Base-by-base conservation (phyloP, 1,284 basidiomycete genomes). In the Pterulicium gracile region DNA sequence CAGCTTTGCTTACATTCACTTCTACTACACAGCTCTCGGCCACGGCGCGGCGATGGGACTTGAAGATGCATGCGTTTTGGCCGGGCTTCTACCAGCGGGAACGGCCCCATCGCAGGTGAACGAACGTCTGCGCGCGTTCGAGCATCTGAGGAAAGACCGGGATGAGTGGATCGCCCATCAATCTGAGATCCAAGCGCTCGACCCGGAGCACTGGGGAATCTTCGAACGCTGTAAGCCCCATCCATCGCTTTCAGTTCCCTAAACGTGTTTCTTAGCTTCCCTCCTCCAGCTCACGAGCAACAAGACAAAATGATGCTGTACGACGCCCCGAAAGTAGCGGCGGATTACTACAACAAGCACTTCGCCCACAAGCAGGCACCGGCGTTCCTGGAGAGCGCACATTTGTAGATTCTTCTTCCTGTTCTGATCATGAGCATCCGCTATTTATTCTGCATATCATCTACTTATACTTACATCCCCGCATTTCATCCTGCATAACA, bases 81-180 rank as follows among this genome's bases (percentile, higher is more conserved):
- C 43, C 3, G 45, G 42, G 12, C 34, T 55, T 4, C 34, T 55
- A n/a, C 50, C 49, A 10, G 4, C 36, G n/a, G 53, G 52, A 5
- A 53, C 52, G 2, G 40, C 3, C 7, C 24, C 42, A 21, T 45
- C 21, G 12, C 48, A 53, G 7, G 44, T 55, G 3, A 43, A 50
- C 10, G 36, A 15, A 4, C 53, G 53, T 4, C 42, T 55, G 4
- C 42, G 47, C 27, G 45, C 45, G n/a, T 54, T 47, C 44, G 34
- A 55, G 21, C 23, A 50, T 15, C 40, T 55, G 1, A 39, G 53
- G 1, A 55, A 53, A 42, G 17, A 46, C 0, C 50, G 53, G 1
- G 53, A 48, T 3, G 51, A 54, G 20, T 51, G 49, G 44, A 46
- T 54, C 32, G 27, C 27, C n/a, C 65, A 53, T 15, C 60, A 49